phyloP scores from a whole-genome alignment of 2,329 filamentous ascomycete genomes.

The Ascochyta rabiei region DNA sequence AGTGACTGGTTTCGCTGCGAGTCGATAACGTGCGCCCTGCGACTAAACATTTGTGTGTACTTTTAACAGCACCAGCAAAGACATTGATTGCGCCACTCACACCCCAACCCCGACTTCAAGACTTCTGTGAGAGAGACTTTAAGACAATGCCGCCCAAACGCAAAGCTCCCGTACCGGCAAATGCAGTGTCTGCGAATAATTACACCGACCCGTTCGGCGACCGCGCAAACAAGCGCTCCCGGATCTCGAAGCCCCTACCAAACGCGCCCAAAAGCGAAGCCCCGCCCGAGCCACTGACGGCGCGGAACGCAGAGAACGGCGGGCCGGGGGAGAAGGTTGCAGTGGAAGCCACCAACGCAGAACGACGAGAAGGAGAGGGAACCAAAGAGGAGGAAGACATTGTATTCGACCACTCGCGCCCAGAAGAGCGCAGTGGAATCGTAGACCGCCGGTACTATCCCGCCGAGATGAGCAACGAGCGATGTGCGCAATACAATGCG shows the following conservation, averaged over 20 bases:
- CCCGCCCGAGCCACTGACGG: conserved; percentile 10
- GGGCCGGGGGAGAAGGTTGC: conserved; percentile 22
- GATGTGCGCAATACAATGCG: conserved; percentile 75
- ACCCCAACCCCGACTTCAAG: too few species aligned
- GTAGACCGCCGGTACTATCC: conserved; percentile 74
- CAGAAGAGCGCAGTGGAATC: conserved; percentile 48
- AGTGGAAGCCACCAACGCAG: neutral
- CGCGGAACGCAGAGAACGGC: conserved; percentile 25
- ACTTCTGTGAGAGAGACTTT: too few species aligned
- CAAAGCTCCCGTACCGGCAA: conserved; percentile 31
- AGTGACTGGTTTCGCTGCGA: too few species aligned
- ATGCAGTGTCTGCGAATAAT: conserved; percentile 29
- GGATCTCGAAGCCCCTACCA: conserved; percentile 33
- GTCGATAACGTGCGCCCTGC: too few species aligned
- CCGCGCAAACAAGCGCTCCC: conserved; percentile 48
- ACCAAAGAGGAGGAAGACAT: neutral
- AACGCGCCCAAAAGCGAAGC: conserved; percentile 33
- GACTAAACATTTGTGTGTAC: too few species aligned
- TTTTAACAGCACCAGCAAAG: too few species aligned
- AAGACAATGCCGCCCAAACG: conserved; percentile 43
- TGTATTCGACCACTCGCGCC: conserved; percentile 45
- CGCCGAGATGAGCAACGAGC: conserved; percentile 80
- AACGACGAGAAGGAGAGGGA: neutral
- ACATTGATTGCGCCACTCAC: too few species aligned
- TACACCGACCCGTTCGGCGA: conserved; percentile 45